Evolutionary conservation across 768 basidiomycete species (phyloP).

Genomic region (Lentinus brumalis): DNA sequence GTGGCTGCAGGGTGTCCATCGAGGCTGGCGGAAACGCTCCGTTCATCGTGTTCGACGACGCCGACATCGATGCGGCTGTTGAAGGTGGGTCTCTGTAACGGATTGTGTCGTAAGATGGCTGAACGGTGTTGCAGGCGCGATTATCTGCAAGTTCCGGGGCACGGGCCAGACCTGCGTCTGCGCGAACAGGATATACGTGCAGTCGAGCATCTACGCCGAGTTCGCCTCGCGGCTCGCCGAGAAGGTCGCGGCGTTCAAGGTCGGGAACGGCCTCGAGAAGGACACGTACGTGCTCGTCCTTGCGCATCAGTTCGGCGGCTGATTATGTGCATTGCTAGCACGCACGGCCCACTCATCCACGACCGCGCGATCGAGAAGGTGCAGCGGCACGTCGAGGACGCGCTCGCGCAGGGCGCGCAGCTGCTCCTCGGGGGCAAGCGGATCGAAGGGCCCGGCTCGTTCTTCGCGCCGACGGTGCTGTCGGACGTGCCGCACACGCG

Average conservation of each 20-base stretch:
- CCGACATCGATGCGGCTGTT: constrained; percentile 90
- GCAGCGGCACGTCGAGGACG: constrained; percentile 83
- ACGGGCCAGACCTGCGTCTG: constrained; percentile 87
- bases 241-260: constrained; percentile 78
- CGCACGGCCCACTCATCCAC: constrained; percentile 96
- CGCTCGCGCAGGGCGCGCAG: constrained; percentile 81
- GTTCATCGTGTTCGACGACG: constrained; percentile 97
- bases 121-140: constrained; percentile 48
- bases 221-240: constrained; percentile 88
- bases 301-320: background rate
- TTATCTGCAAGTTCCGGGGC: constrained; percentile 77
- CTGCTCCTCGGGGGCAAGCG: constrained; percentile 87
- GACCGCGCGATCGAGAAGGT: constrained; percentile 84
- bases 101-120: background rate
- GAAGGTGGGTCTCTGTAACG: constrained; percentile 51
- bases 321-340: constrained; percentile 44
- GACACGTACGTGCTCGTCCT: constrained; percentile 55
- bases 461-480: constrained; percentile 89
- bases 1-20: constrained; percentile 53
- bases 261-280: constrained; percentile 85
- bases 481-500: constrained; percentile 75
- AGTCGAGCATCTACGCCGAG: constrained; percentile 84
- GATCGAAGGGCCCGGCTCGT: constrained; percentile 56
- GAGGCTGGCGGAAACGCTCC: constrained; percentile 96
- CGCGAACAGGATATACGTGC: constrained; percentile 92